Evolutionary conservation across 2,329 filamentous ascomycete species (phyloP).

Genomic region (Neopestalotiopsis sp.): DNA sequence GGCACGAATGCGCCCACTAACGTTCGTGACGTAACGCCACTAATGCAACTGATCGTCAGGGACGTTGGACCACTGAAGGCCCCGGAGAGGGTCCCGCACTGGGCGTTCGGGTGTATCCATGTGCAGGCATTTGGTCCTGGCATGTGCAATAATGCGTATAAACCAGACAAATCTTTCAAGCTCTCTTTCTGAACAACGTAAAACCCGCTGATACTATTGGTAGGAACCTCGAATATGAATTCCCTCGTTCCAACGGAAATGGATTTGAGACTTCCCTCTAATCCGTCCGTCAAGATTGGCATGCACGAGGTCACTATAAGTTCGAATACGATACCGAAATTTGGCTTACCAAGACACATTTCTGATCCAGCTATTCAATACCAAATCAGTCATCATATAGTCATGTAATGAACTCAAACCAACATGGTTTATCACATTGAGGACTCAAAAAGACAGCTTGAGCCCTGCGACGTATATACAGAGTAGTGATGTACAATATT

Average conservation of each 20-base stretch:
- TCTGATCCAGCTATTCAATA: neutral
- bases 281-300: too few species aligned
- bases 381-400: neutral
- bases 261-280: too few species aligned
- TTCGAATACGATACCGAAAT: too few species aligned
- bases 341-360: neutral
- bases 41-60: neutral
- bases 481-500: conserved; percentile 15
- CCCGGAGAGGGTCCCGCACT: neutral
- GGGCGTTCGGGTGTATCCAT: neutral
- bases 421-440: neutral
- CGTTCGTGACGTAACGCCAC: conserved; percentile 11
- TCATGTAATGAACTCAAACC: neutral
- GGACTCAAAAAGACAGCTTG: neutral
- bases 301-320: too few species aligned
- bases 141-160: neutral
- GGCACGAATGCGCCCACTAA: neutral
- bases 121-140: neutral
- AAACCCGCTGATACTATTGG: too few species aligned
- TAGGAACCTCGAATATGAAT: too few species aligned
- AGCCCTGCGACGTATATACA: neutral
- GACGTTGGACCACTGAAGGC: neutral
- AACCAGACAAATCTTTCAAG: neutral
- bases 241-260: too few species aligned
- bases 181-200: too few species aligned